Evolutionary conservation across 176 grass and related monocot species (phyloP), one percentile per base, ranked within the genome.

Genomic region (barley (Hordeum vulgare)): DNA sequence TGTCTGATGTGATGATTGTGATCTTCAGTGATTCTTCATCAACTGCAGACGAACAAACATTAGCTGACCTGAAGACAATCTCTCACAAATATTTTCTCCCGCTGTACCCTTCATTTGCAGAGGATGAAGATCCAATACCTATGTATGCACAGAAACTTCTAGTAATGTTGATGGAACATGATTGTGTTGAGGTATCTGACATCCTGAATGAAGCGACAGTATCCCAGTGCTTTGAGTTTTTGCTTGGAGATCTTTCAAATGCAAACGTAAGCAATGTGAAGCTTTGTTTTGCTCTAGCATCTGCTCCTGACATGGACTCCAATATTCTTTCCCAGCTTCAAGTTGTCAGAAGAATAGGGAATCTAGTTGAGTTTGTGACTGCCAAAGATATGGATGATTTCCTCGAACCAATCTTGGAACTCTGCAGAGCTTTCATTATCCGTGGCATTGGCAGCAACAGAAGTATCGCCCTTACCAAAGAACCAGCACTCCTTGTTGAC

Each of bases 111-210:
- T 81, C 81, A 42, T 93, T 96, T 85, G 87, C 90, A 72, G 90
- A 92, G 75, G 96, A 99, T 79, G 96, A 99, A 88, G 96, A 99
- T 81, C 93, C 96, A 35, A 99, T 96, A 82, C 96, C 96, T 11
- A 93, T 99, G 72, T 99, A 95, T 83, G 96, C 96, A 69, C 96
- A 99, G 60, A 99, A 99, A 87, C 91, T 99, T 53, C 80, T 99
- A 44, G 96, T 99, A 28, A 95, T 91, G 85, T 83, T 99, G 66
- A 94, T 99, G 58, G 96, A 99, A 90, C 92, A 91, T 66, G 87
- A 74, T 86, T 94, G 87, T 87, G 91, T 98, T 47, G 92, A 94
- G 71, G 93, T 94, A 29, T 95, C 93, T 78, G 93, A 98, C 72
- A 98, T 98, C 77, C 83, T 94, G 47, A 88, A 98, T 61, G 84